Conservation (phyloP, 148 eudicot genomes). For the Talinum fruticosum region DNA sequence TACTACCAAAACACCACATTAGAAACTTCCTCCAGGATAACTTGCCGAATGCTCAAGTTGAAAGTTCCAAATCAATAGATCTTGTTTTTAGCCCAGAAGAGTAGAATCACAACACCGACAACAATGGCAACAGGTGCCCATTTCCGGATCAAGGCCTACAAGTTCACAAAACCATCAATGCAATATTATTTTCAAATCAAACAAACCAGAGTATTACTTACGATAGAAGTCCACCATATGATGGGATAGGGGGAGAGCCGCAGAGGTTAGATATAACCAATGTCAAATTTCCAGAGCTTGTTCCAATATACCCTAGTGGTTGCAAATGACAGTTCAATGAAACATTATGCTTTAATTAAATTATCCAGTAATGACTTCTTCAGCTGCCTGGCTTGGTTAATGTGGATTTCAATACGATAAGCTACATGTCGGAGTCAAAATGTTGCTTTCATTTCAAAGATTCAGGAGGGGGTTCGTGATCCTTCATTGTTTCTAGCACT, state of each 20-base stretch:
- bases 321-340: background rate
- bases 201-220: background rate
- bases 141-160: conserved; percentile 75
- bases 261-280: background rate
- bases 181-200: background rate
- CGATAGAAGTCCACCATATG: no score
- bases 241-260: no score
- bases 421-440: no score
- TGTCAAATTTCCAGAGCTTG: background rate
- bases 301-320: background rate
- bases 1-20: conserved; percentile 16
- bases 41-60: background rate
- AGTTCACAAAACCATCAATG: background rate
- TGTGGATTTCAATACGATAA: no score
- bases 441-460: no score
- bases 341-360: background rate
- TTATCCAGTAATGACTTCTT: background rate
- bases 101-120: conserved; percentile 68
- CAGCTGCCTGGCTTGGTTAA: background rate
- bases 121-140: conserved; percentile 94
- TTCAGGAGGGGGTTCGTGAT: background rate
- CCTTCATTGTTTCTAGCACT: conserved; percentile 19
- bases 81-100: conserved; percentile 69
- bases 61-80: conserved; percentile 56
- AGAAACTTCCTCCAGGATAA: background rate